These are phyloP conservation scores for Pichia sp. DNA, from an alignment of 1,139 yeast species.

Conservation along the genomic window DNA sequence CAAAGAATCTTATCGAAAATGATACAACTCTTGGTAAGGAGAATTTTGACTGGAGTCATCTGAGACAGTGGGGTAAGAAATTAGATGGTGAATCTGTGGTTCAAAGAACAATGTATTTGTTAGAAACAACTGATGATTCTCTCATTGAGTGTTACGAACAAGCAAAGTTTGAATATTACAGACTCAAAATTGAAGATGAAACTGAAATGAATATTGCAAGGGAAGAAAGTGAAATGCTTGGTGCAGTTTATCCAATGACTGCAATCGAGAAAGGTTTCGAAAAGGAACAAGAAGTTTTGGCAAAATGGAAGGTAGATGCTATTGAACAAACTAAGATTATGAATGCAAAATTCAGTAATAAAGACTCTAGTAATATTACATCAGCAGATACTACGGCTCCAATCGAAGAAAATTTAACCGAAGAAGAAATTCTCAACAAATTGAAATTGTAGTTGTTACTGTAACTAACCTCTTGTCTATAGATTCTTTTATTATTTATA, in stretches of 20 bases:
- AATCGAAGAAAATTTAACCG: slow-evolving; percentile 16
- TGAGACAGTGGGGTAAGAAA: slow-evolving; percentile 64
- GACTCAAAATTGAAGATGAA: slow-evolving; percentile 78
- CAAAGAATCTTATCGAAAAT: slow-evolving; percentile 79
- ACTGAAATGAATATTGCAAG: slow-evolving; percentile 62
- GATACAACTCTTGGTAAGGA: slow-evolving; percentile 45
- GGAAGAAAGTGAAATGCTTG: slow-evolving; percentile 84
- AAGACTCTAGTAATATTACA: slow-evolving; percentile 13
- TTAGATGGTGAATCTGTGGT: slow-evolving; percentile 93
- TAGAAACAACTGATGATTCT: slow-evolving; percentile 34
- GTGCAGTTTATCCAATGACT: slow-evolving; percentile 61
- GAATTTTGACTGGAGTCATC: slow-evolving; percentile 64
- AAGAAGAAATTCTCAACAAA: slow-evolving; percentile 20
- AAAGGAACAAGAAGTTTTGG: slow-evolving; percentile 64
- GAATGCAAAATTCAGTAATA: slow-evolving; percentile 28
- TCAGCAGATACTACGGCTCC: slow-evolving; percentile 13
- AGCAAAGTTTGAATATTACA: slow-evolving; percentile 83
- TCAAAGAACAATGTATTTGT: slow-evolving; percentile 75
- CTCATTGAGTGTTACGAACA: slow-evolving; percentile 66
- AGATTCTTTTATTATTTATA: neutral
- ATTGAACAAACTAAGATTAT: slow-evolving; percentile 45
- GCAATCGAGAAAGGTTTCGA: slow-evolving; percentile 60
- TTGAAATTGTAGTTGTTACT: slow-evolving; percentile 4
- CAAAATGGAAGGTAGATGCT: slow-evolving; percentile 72
- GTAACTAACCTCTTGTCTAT: slow-evolving; percentile 7